phyloP scores from a whole-genome alignment of 2,329 filamentous ascomycete species.

The Fusarium hostae region DNA sequence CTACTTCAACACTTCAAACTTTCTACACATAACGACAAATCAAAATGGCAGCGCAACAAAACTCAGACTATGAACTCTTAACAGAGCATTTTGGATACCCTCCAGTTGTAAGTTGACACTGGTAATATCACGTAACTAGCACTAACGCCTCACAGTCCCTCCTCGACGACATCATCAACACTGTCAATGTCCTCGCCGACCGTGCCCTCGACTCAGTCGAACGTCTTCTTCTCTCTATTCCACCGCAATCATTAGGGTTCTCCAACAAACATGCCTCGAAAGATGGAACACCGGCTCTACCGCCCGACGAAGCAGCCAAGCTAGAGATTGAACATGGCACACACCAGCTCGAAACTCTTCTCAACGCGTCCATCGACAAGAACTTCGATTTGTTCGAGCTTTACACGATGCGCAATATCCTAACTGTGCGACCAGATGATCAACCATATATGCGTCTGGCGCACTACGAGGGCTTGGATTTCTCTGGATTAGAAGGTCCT shows the following conservation, averaged over 20 bases:
- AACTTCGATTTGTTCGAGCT: constrained; percentile 91
- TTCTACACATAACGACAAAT: not conserved
- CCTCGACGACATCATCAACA: constrained; percentile 98
- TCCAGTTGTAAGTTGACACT: constrained; percentile 74
- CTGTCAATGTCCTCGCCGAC: constrained; percentile 92
- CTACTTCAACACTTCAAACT: constrained; percentile 1
- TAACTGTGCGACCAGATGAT: constrained; percentile 75
- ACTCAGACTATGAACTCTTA: constrained; percentile 73
- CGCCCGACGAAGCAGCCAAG: constrained; percentile 56
- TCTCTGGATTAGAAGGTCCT: constrained; percentile 44
- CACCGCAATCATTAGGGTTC: constrained; percentile 86
- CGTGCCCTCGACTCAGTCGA: constrained; percentile 90
- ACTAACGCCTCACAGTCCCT: constrained; percentile 70
- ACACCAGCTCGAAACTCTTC: constrained; percentile 83
- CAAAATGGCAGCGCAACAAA: constrained; percentile 50
- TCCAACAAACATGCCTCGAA: constrained; percentile 58
- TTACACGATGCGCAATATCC: constrained; percentile 87
- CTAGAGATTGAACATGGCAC: constrained; percentile 88
- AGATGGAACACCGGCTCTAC: constrained; percentile 49
- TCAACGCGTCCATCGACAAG: constrained; percentile 83
- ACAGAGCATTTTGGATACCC: constrained; percentile 98
- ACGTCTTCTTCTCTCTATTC: constrained; percentile 78
- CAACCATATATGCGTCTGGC: constrained; percentile 81
- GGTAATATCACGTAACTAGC: not conserved
- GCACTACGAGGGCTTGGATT: constrained; percentile 81